Percentiles rank a stretch among this genome's conserved stretches.
These are phyloP conservation scores for Trichoderma gamsii DNA, from an alignment of 495 filamentous ascomycete genomes.

Conservation along the genomic window DNA sequence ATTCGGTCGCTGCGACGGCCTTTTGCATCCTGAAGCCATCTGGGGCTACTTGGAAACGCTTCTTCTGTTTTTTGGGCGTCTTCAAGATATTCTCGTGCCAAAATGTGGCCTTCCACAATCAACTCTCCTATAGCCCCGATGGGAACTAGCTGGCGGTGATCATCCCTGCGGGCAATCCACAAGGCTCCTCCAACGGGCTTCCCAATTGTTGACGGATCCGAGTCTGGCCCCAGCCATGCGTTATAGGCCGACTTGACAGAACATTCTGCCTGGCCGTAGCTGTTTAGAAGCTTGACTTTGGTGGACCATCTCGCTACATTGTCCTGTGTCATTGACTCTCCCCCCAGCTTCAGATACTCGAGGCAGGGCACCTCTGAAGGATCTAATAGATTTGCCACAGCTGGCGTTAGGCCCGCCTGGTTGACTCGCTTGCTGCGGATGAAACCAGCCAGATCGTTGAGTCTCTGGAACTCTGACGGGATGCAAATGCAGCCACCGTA, in stretches of 20 bases:
- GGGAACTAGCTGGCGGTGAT: slow-evolving; percentile 42
- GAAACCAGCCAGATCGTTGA: slow-evolving; percentile 19
- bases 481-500: slow-evolving; percentile 23
- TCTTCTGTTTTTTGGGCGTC: slow-evolving; percentile 26
- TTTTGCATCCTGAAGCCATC: slow-evolving; percentile 25
- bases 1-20: slow-evolving; percentile 25
- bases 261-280: slow-evolving; percentile 12
- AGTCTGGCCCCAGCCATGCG: too few relatives aligned
- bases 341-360: slow-evolving; percentile 32
- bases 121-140: slow-evolving; percentile 48
- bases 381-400: slow-evolving; percentile 35
- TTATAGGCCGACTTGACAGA: neutral
- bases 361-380: slow-evolving; percentile 26
- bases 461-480: slow-evolving; percentile 19
- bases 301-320: slow-evolving; percentile 21
- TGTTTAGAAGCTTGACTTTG: neutral
- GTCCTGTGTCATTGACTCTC: slow-evolving; percentile 23
- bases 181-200: slow-evolving; percentile 19
- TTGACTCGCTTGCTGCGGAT: slow-evolving; percentile 18
- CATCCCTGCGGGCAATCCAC: slow-evolving; percentile 44
- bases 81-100: slow-evolving; percentile 36
- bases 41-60: slow-evolving; percentile 35
- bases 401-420: slow-evolving; percentile 28
- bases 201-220: slow-evolving; percentile 17
- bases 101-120: slow-evolving; percentile 41